Conservation (phyloP, 106 monocot genomes). For the Amphibolis antarctica region DNA sequence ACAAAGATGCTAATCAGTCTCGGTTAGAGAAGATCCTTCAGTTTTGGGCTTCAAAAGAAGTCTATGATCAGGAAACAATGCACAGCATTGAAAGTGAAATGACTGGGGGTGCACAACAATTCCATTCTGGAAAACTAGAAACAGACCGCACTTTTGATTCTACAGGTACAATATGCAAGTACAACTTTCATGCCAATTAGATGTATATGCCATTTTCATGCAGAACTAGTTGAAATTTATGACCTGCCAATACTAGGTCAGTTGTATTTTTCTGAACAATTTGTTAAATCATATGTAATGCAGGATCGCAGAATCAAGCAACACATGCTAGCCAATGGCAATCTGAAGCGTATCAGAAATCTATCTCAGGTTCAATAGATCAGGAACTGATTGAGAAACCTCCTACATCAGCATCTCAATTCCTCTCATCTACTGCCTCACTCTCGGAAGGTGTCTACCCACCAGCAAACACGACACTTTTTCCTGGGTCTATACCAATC, state of each 20-base stretch:
- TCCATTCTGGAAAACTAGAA: conserved; percentile 16
- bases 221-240: not conserved
- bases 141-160: conserved; percentile 19
- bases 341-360: conserved; percentile 14
- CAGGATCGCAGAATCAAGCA: conserved; percentile 22
- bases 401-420: conserved; percentile 19
- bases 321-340: conserved; percentile 16
- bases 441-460: conserved; percentile 27
- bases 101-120: conserved; percentile 30
- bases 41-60: conserved; percentile 94
- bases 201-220: not conserved
- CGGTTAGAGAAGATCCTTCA: conserved; percentile 70
- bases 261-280: not conserved
- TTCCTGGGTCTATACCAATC: conserved; percentile 29
- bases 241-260: not conserved
- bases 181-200: not conserved
- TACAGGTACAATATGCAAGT: conserved; percentile 1
- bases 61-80: conserved; percentile 80
- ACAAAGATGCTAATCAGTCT: conserved; percentile 57
- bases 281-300: conserved; percentile 12
- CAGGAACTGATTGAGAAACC: conserved; percentile 21
- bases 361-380: conserved; percentile 6
- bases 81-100: conserved; percentile 63
- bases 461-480: conserved; percentile 19
- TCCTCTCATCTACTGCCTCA: conserved; percentile 25